A percentile compares a stretch with the other conserved stretches of the same genome.
Conservation (phyloP, 2,329 filamentous ascomycete genomes). For the Fusarium sp. region DNA sequence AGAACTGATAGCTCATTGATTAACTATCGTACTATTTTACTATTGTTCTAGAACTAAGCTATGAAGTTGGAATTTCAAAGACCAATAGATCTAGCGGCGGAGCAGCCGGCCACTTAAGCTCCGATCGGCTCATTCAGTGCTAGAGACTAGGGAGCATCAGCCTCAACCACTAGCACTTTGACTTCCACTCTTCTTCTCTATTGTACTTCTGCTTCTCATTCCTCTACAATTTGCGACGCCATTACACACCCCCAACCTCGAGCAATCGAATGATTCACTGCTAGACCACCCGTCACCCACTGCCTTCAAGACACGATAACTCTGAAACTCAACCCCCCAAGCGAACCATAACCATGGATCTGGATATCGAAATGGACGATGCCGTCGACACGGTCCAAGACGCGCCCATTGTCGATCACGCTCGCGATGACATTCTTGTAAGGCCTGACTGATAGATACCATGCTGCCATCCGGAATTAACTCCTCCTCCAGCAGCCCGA, state of each 20-base stretch:
- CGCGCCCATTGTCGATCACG: constrained; percentile 47
- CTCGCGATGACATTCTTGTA: constrained; percentile 58
- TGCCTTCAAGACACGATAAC: neutral
- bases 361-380: constrained; percentile 81
- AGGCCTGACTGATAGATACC: constrained; percentile 16
- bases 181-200: constrained; percentile 10
- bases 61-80: neutral
- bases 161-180: constrained; percentile 20
- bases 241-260: too few relatives aligned
- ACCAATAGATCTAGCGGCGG: constrained; percentile 28
- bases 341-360: constrained; percentile 71
- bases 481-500: constrained; percentile 52
- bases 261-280: neutral
- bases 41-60: neutral
- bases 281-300: neutral
- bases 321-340: constrained; percentile 3
- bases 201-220: constrained; percentile 4
- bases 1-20: too few relatives aligned
- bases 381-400: constrained; percentile 59
- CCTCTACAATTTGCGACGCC: neutral
- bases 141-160: constrained; percentile 26
- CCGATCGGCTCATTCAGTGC: constrained; percentile 24
- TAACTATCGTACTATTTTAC: too few relatives aligned
- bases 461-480: constrained; percentile 33
- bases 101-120: constrained; percentile 31